Percentiles rank a stretch among this genome's conserved stretches.
These are phyloP conservation scores for Tetradesmus lagerheimii DNA, from an alignment of 139 green algal genomes.

Conservation along the genomic window DNA sequence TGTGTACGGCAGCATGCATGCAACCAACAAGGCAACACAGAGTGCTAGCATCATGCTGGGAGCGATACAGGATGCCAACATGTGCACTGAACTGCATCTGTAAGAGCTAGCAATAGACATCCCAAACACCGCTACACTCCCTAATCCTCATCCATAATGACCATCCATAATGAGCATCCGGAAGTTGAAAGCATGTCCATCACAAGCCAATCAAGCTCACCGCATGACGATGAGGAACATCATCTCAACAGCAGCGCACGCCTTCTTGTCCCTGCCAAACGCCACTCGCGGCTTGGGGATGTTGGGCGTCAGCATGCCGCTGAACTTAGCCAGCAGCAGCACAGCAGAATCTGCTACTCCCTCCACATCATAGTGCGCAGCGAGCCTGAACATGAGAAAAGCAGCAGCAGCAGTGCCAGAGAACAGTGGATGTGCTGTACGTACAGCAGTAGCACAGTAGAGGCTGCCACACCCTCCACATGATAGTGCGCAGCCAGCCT, in stretches of 20 bases:
- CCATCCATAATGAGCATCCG: too few species aligned
- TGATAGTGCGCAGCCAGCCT: constrained; percentile 54
- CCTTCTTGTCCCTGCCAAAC: constrained; percentile 83
- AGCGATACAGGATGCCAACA: too few species aligned
- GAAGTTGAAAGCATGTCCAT: background rate
- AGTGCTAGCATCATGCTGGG: too few species aligned
- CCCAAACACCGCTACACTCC: background rate
- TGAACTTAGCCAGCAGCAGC: constrained; percentile 84
- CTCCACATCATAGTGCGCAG: constrained; percentile 63
- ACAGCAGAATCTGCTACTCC: constrained; percentile 83
- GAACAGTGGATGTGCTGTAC: too few species aligned
- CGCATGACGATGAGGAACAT: constrained; percentile 86
- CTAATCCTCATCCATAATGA: too few species aligned
- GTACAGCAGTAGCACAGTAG: constrained; percentile 73
- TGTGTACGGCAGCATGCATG: too few species aligned
- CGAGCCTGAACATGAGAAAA: constrained; percentile 34
- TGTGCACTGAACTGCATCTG: too few species aligned
- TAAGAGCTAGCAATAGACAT: too few species aligned
- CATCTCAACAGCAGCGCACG: constrained; percentile 76
- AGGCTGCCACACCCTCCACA: constrained; percentile 80
- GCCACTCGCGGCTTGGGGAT: constrained; percentile 64
- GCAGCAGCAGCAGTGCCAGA: background rate
- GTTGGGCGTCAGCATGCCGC: constrained; percentile 65
- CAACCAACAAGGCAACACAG: too few species aligned
- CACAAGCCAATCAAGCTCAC: constrained; percentile 48